These are phyloP conservation scores for Sphaceloma murrayae DNA, from an alignment of 2,329 filamentous ascomycete species.

Conservation along the genomic window DNA sequence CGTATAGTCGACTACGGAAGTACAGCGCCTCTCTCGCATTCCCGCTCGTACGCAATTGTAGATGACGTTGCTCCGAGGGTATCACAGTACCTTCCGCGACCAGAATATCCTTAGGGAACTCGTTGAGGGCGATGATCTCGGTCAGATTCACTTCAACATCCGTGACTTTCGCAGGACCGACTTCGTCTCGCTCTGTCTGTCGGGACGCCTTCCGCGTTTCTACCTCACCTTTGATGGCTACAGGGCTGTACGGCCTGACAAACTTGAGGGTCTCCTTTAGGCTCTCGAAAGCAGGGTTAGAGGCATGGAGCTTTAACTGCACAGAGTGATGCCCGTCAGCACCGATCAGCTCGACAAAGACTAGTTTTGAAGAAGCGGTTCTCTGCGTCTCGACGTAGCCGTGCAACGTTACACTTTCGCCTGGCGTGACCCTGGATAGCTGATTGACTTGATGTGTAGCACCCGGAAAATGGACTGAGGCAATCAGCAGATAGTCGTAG, in stretches of 20 bases:
- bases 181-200: conserved; percentile 22
- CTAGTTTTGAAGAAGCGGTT: conserved; percentile 58
- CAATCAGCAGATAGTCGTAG: background rate
- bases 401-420: conserved; percentile 42
- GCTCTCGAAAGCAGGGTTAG: background rate
- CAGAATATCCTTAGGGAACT: conserved; percentile 65
- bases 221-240: conserved; percentile 44
- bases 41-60: conserved; percentile 71
- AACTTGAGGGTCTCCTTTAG: conserved; percentile 31
- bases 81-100: conserved; percentile 67
- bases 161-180: conserved; percentile 28
- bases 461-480: conserved; percentile 38
- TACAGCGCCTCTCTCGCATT: conserved; percentile 57
- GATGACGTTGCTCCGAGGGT: conserved; percentile 62
- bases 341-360: conserved; percentile 55
- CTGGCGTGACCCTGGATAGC: conserved; percentile 22
- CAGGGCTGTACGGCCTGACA: conserved; percentile 44
- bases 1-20: conserved; percentile 55
- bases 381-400: conserved; percentile 64
- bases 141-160: conserved; percentile 52
- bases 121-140: conserved; percentile 58
- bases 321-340: conserved; percentile 31
- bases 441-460: conserved; percentile 33
- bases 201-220: conserved; percentile 30
- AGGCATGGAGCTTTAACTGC: conserved; percentile 21